Percentiles rank a stretch among this genome's conserved stretches.
These are phyloP conservation scores for Artemisia argyi DNA, from an alignment of 129 eudicot genomes.

Conservation along the genomic window DNA sequence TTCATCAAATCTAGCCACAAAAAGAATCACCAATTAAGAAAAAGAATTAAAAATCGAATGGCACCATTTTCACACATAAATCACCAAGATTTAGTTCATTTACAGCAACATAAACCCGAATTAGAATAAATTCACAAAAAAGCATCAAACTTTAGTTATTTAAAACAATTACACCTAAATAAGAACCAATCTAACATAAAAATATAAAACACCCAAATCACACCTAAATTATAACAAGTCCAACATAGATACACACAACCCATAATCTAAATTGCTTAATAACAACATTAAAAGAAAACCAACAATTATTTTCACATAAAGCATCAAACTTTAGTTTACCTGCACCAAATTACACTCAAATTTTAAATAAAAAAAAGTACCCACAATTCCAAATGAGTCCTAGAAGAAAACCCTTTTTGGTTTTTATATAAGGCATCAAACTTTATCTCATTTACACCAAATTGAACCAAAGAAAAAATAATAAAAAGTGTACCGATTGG, in stretches of 20 bases:
- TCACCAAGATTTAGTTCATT: no score
- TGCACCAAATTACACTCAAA: background rate
- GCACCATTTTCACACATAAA: no score
- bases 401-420: no score
- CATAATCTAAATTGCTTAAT: background rate
- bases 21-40: no score
- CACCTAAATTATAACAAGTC: background rate
- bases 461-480: background rate
- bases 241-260: background rate
- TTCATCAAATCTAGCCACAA: no score
- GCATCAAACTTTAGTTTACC: background rate
- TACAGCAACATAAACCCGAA: no score
- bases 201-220: constrained; percentile 3
- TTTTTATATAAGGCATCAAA: constrained; percentile 5
- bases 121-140: background rate
- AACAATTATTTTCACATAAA: constrained; percentile 9
- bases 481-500: constrained; percentile 46
- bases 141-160: background rate
- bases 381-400: no score
- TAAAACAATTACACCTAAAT: background rate
- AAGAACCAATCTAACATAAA: background rate
- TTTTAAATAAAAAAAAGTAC: background rate
- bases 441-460: background rate
- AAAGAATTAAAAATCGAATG: no score
- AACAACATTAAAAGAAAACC: constrained; percentile 25